These are phyloP conservation scores for Trichoderma sp. DNA, from an alignment of 2,329 filamentous ascomycete species.

Conservation along the genomic window DNA sequence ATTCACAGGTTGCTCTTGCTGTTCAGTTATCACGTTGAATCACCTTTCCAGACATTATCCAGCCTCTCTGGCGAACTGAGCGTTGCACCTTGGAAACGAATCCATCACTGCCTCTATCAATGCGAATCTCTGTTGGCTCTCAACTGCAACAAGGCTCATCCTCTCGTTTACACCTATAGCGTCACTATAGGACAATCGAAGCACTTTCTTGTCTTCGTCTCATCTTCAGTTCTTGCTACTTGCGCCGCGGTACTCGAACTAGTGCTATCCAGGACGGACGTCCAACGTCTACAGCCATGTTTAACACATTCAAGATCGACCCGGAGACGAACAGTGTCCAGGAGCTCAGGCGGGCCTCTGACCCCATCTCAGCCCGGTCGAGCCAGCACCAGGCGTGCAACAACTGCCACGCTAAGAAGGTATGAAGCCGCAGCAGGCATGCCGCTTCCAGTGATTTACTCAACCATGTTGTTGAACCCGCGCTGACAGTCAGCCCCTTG, in stretches of 20 bases:
- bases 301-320: slow-evolving; percentile 46
- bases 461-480: not conserved
- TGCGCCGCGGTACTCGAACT: not conserved
- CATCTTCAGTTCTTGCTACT: not conserved
- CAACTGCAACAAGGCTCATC: not conserved
- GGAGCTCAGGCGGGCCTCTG: slow-evolving; percentile 42
- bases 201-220: slow-evolving; percentile 1
- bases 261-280: not conserved
- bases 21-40: slow-evolving; percentile 4
- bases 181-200: not conserved
- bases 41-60: not conserved
- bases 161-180: slow-evolving; percentile 13
- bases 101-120: not conserved
- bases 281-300: slow-evolving; percentile 35
- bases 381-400: slow-evolving; percentile 46
- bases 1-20: slow-evolving; percentile 13
- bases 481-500: not conserved
- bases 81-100: not conserved
- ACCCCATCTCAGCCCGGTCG: slow-evolving; percentile 44
- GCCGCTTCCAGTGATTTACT: not conserved
- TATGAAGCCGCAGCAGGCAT: slow-evolving; percentile 28
- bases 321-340: slow-evolving; percentile 44
- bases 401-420: slow-evolving; percentile 46
- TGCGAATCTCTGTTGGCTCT: slow-evolving; percentile 9
- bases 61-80: not conserved